phyloP scores from a whole-genome alignment of 129 eudicot species.

The Sambucus nigra region DNA sequence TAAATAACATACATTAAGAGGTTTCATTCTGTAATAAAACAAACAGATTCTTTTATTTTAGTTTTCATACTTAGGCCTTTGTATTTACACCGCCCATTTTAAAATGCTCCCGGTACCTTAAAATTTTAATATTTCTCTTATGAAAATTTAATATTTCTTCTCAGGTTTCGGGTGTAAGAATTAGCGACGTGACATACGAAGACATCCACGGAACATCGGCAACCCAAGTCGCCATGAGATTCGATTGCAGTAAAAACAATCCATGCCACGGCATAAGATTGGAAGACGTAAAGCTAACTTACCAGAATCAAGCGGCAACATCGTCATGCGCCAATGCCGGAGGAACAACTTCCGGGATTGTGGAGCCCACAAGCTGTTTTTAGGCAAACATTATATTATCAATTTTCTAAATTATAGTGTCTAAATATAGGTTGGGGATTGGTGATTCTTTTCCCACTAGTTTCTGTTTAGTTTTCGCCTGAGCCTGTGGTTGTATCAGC shows the following conservation, averaged over 20 bases:
- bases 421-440: neutral
- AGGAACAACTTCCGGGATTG: slow-evolving; percentile 33
- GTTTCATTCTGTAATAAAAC: no score
- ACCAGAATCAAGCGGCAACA: slow-evolving; percentile 18
- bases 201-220: slow-evolving; percentile 56
- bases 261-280: slow-evolving; percentile 44
- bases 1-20: no score
- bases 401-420: neutral
- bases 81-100: no score
- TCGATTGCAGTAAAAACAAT: slow-evolving; percentile 39
- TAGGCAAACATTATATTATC: neutral
- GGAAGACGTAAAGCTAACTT: slow-evolving; percentile 37
- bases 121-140: no score
- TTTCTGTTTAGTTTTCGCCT: neutral
- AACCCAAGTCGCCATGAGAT: slow-evolving; percentile 41
- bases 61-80: no score
- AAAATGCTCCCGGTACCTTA: no score
- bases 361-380: slow-evolving; percentile 42
- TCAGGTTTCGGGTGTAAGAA: slow-evolving; percentile 12
- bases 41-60: no score
- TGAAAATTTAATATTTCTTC: no score
- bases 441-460: neutral
- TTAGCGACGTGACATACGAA: slow-evolving; percentile 38
- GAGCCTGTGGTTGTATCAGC: slow-evolving; percentile 5
- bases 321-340: slow-evolving; percentile 40